Percentiles rank a stretch among this genome's conserved stretches.
Evolutionary conservation across 345 rosid genomes (phyloP).

Genomic region (Rhodamnia rubescens): DNA sequence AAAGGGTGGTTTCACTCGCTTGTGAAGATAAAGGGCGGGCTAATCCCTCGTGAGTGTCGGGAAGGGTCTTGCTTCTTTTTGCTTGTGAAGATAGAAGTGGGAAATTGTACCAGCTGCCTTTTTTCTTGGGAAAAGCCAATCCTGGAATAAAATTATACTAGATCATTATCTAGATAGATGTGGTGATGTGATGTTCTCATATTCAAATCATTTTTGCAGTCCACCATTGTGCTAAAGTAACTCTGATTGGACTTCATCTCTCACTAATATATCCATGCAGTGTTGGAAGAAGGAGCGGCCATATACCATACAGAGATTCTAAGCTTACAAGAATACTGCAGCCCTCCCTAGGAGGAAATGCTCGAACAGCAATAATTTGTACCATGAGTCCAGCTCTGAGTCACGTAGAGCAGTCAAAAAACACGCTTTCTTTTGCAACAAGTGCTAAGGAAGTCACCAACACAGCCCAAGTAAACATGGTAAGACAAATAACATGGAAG

Average conservation of each 20-base stretch:
- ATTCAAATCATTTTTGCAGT: not conserved
- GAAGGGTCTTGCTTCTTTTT: no score
- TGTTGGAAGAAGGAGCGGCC: conserved; percentile 54
- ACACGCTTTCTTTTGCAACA: conserved; percentile 76
- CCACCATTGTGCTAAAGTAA: not conserved
- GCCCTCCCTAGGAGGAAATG: conserved; percentile 96
- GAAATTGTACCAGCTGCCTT: not conserved
- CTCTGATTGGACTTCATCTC: not conserved
- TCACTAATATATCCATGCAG: conserved; percentile 35
- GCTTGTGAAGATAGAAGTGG: not conserved
- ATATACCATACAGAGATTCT: conserved; percentile 91
- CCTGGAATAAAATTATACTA: not conserved
- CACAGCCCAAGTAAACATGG: conserved; percentile 89
- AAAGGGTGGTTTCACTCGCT: not conserved
- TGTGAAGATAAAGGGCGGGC: not conserved
- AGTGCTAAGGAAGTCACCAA: conserved; percentile 95
- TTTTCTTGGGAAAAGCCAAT: not conserved
- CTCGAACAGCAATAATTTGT: conserved; percentile 92
- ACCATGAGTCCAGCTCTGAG: conserved; percentile 92
- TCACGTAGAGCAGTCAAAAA: conserved; percentile 85
- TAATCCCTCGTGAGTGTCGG: no score
- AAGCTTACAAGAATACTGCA: conserved; percentile 94
- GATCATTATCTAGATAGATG: not conserved
- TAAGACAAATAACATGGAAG: conserved; percentile 12
- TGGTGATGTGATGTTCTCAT: not conserved